phyloP scores from a whole-genome alignment of 2,329 filamentous ascomycete species.

The Lasiodiplodia citricola region DNA sequence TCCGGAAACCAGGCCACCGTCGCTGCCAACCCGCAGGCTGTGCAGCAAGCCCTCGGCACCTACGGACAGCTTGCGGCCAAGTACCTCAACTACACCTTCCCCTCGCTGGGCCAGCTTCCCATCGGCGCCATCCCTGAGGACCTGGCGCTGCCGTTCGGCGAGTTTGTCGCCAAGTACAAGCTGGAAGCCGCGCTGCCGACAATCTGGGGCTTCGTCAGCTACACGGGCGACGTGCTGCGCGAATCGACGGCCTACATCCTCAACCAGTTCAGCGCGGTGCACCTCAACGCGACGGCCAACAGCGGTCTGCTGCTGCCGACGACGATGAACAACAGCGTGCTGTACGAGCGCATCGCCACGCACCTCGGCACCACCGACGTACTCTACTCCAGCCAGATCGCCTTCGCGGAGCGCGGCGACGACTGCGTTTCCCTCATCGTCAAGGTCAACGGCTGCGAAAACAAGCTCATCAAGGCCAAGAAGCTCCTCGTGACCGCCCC shows the following conservation, averaged over 20 bases:
- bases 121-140: conserved; percentile 49
- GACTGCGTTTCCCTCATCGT: conserved; percentile 25
- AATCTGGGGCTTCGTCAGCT: conserved; percentile 51
- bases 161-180: conserved; percentile 56
- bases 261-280: conserved; percentile 19
- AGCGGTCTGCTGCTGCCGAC: not conserved
- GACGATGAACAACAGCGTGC: conserved; percentile 33
- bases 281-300: conserved; percentile 29
- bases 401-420: not conserved
- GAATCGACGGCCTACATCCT: conserved; percentile 55
- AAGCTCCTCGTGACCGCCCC: conserved; percentile 53
- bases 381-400: conserved; percentile 29
- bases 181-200: conserved; percentile 50
- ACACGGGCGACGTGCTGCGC: conserved; percentile 51
- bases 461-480: conserved; percentile 42
- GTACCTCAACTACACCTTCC: conserved; percentile 38
- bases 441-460: conserved; percentile 26
- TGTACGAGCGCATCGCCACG: conserved; percentile 29
- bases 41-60: conserved; percentile 29
- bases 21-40: not conserved
- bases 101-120: not conserved
- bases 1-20: not conserved
- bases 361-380: conserved; percentile 27
- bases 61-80: conserved; percentile 38
- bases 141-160: conserved; percentile 53